These are phyloP conservation scores for Gossypioides kirkii DNA, from an alignment of 345 rosid species.

Conservation along the genomic window DNA sequence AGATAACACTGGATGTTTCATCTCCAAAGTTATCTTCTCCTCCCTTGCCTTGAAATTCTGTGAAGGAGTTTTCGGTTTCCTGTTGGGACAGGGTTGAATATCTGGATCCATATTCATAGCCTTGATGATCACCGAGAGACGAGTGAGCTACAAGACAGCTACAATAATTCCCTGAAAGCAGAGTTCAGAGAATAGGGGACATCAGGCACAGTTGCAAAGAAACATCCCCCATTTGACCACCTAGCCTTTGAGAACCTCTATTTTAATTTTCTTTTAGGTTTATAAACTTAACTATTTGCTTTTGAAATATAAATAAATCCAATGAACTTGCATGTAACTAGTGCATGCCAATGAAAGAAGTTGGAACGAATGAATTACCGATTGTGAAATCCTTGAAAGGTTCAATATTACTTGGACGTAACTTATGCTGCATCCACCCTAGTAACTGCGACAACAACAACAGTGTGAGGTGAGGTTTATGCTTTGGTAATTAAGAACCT, in stretches of 20 bases:
- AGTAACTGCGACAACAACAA: constrained; percentile 54
- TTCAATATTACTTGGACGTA: constrained; percentile 42
- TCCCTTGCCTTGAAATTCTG: constrained; percentile 25
- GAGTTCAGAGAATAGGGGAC: constrained; percentile 20
- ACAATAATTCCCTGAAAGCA: constrained; percentile 56
- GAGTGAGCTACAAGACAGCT: constrained; percentile 48
- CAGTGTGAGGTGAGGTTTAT: constrained; percentile 18
- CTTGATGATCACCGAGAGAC: constrained; percentile 41
- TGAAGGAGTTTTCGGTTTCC: constrained; percentile 36
- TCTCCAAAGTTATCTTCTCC: constrained; percentile 26
- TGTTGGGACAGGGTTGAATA: constrained; percentile 27
- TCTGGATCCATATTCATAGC: constrained; percentile 34
- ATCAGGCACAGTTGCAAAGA: constrained; percentile 1
- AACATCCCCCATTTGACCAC: not conserved
- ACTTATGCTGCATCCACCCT: constrained; percentile 73
- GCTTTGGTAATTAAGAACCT: constrained; percentile 13
- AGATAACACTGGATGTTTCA: constrained; percentile 30
- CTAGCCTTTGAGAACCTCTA: not conserved
- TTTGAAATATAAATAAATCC: not conserved
- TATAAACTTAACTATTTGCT: not conserved
- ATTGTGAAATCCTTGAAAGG: constrained; percentile 50
- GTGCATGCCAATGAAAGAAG: constrained; percentile 5
- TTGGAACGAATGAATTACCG: constrained; percentile 39
- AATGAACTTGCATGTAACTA: not conserved
- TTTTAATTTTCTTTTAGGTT: not conserved